Evolutionary conservation across 2,329 filamentous ascomycete species (phyloP).

Genomic region (Waltergamsia citrina): DNA sequence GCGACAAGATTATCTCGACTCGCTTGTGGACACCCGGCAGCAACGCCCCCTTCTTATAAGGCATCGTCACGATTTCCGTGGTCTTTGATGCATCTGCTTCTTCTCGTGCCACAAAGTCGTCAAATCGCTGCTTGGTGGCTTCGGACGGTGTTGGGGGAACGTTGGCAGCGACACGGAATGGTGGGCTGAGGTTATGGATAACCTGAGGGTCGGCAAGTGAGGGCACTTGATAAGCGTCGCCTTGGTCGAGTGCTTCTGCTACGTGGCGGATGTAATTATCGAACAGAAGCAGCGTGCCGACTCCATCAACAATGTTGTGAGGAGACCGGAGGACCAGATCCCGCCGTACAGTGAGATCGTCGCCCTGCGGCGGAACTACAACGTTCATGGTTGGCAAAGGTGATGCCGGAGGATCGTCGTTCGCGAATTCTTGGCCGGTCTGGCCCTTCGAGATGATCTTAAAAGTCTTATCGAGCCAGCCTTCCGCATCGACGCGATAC

Average conservation of each 20-base stretch:
- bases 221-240: conserved; percentile 6
- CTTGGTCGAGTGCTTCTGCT: conserved; percentile 10
- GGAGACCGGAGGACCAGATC: conserved; percentile 25
- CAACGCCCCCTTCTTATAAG: conserved; percentile 8
- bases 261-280: conserved; percentile 17
- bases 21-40: conserved; percentile 15
- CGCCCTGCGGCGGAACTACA: conserved; percentile 8
- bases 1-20: conserved; percentile 9
- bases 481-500: conserved; percentile 10
- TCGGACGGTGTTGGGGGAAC: conserved; percentile 8
- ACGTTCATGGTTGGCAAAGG: conserved; percentile 21
- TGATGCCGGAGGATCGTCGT: conserved; percentile 22
- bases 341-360: conserved; percentile 6
- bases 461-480: conserved; percentile 22
- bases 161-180: conserved; percentile 14
- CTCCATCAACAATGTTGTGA: conserved; percentile 29
- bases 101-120: conserved; percentile 3
- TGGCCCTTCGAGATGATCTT: conserved; percentile 10
- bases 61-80: conserved; percentile 8
- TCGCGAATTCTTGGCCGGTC: conserved; percentile 21
- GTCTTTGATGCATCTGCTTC: not conserved
- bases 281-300: conserved; percentile 24
- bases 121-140: conserved; percentile 8
- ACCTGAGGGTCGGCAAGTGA: conserved; percentile 13
- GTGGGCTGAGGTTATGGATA: conserved; percentile 13